Base-by-base conservation (phyloP, 495 filamentous ascomycete genomes). In the Coniosporium apollinis region DNA sequence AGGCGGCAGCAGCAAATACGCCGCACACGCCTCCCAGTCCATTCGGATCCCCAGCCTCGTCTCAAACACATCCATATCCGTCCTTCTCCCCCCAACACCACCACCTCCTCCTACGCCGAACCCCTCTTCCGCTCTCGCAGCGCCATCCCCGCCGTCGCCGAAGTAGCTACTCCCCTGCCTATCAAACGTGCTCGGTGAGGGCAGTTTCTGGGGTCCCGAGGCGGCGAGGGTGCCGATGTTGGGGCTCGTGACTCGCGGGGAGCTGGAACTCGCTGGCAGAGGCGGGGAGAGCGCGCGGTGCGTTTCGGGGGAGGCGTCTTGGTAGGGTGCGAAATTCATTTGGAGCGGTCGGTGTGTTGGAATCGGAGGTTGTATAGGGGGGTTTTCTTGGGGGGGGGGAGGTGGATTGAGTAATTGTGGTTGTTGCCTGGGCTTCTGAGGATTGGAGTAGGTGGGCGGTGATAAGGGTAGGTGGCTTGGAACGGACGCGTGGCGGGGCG, bases 321-420 rank as follows among this genome's bases (percentile, higher is more conserved):
- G 87, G 59, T 96, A 96, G 20, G 87, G 87, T 19, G 87, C 87
- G 58, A 96, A 96, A 58, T 94, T 82, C 81, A 91, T 91, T 51
- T 39, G 26, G 40, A 16, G 34, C 15, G 28, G 17, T 40, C 6
- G 3, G 11, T 26, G 15, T 19, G 18, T 10, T 17, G 37, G 19
- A 16, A 20, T 21, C 8, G 30, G 30, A 26, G 24, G 24, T 26
- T 26, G 24, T 13, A 13, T 13, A 13, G 24, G 7, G 24, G 24
- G 24, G 7, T 13, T 26, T 26, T 7, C 24, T 13, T 7, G 24
- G 13, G 24, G 24, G 13, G 24, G 24, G 24, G 24, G 7, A 26
- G 24, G 8, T 13, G 24, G 24, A 8, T 26, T 8, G 24, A 13
- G 13, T 26, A 8, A 26, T 26, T 26, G 13, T n/a, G n/a, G n/a